Evolutionary conservation across 495 filamentous ascomycete species (phyloP).

Genomic region (Aspergillus indologenus): DNA sequence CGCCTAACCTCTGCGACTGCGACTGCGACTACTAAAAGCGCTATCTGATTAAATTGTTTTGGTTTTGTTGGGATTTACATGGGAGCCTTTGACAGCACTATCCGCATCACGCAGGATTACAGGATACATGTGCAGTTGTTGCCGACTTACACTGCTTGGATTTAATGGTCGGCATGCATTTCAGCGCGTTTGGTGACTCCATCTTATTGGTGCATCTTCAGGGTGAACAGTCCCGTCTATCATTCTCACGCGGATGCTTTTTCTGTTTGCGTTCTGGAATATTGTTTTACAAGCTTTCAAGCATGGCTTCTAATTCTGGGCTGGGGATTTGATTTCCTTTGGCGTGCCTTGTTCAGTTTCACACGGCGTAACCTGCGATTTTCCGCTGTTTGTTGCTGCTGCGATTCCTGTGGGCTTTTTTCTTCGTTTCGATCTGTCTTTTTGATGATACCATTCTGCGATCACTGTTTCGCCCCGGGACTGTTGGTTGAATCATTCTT

Average conservation of each 20-base stretch:
- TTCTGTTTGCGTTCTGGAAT: too few species aligned
- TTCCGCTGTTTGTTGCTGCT: slow-evolving; percentile 29
- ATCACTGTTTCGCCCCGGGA: slow-evolving; percentile 17
- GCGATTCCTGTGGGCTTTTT: neutral
- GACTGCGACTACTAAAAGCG: slow-evolving; percentile 14
- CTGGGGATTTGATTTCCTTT: slow-evolving; percentile 29
- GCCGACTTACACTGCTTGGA: neutral
- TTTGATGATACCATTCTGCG: slow-evolving; percentile 47
- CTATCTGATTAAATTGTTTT: slow-evolving; percentile 2
- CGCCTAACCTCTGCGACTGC: neutral
- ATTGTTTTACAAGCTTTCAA: slow-evolving; percentile 20
- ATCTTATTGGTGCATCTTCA: slow-evolving; percentile 15
- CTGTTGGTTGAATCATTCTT: slow-evolving; percentile 20
- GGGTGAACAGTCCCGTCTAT: slow-evolving; percentile 17
- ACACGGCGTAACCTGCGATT: slow-evolving; percentile 21
- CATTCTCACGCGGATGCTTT: slow-evolving; percentile 19
- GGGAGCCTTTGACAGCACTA: neutral
- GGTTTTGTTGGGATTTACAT: neutral
- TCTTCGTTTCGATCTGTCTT: slow-evolving; percentile 27
- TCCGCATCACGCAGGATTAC: neutral
- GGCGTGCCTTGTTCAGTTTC: slow-evolving; percentile 22
- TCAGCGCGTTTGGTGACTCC: slow-evolving; percentile 26
- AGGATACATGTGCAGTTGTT: neutral
- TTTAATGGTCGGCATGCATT: slow-evolving; percentile 23
- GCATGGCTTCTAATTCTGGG: slow-evolving; percentile 20